Base-by-base conservation (phyloP, 1,284 basidiomycete species). In the Neotropicomus parvogracilis region DNA sequence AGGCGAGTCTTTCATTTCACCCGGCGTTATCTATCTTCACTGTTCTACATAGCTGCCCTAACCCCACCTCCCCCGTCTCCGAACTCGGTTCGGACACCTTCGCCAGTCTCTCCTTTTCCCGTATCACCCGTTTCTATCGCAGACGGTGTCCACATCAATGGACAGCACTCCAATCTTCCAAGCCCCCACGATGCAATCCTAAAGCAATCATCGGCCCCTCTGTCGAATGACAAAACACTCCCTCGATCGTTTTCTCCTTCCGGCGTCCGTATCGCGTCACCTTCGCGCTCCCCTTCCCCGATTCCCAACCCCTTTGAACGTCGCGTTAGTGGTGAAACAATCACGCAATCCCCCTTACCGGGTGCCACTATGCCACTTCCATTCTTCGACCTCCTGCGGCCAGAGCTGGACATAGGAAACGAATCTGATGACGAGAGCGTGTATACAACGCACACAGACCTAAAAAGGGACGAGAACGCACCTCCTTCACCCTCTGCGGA, bases 51-150 rank as follows among this genome's bases (percentile, higher is more conserved):
- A 72, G 70, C 61, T 44, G 57, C 64, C 28, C 59, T 54, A 34
- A 73, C 74, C 31, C 75, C 75, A 11, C 77, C 77, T 37, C 44
- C 44, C 16, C 63, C 77, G 24, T 75, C 75, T 26, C 68, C 75
- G 6, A 71, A 71, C 16, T 75, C 77, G 37, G 68, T 66, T 8
- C 70, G 70, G 44, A 76, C 77, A 9, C 68, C 70, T 46, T 69
- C 70, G 27, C 71, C 72, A 7, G 60, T 69, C 24, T 78, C 78
- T 16, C 75, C 78, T 6, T 62, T 66, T 46, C 70, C 70, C 14
- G 64, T 59, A 53, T 68, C 69, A 24, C 73, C 71, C 9, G 28
- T 54, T 36, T 63, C 64, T 46, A 41, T 59, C 32, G 56, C 60
- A 47, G 54, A 45, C 44, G 42, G 43, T 28, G 44, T 53, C n/a